phyloP scores from a whole-genome alignment of 257 asterid species.

The Gentiana straminea region DNA sequence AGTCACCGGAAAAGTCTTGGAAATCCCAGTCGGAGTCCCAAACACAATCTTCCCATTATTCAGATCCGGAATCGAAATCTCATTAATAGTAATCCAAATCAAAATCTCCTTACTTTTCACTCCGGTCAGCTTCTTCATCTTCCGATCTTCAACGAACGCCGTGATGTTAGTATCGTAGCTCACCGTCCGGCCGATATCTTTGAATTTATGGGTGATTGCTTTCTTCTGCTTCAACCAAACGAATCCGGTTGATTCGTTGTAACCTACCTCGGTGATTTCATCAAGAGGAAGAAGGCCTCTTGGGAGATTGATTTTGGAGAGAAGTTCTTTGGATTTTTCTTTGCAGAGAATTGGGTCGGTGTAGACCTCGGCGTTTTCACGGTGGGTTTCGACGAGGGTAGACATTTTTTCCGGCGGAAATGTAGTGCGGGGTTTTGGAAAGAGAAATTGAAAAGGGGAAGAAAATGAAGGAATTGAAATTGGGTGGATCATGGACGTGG shows the following conservation, averaged over 20 bases:
- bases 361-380: constrained; percentile 14
- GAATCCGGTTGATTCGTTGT: constrained; percentile 12
- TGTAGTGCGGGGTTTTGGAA: not conserved
- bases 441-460: not conserved
- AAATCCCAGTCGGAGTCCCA: constrained; percentile 13
- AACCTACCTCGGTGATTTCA: constrained; percentile 13
- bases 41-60: constrained; percentile 13
- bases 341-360: constrained; percentile 17
- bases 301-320: constrained; percentile 13
- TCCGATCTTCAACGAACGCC: constrained; percentile 16
- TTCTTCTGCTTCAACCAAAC: constrained; percentile 21
- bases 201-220: constrained; percentile 8
- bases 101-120: constrained; percentile 19
- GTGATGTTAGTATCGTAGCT: constrained; percentile 20
- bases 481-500: not conserved
- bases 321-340: constrained; percentile 14
- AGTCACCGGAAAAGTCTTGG: constrained; percentile 14
- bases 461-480: not conserved
- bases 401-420: constrained; percentile 7
- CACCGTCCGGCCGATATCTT: constrained; percentile 7
- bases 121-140: constrained; percentile 17
- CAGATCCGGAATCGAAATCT: constrained; percentile 14
- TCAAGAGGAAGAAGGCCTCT: constrained; percentile 17
- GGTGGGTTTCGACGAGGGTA: constrained; percentile 15
- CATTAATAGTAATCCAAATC: constrained; percentile 16